These are phyloP conservation scores for Rubus parviflorus DNA, from an alignment of 306 rosid genomes.

Conservation along the genomic window DNA sequence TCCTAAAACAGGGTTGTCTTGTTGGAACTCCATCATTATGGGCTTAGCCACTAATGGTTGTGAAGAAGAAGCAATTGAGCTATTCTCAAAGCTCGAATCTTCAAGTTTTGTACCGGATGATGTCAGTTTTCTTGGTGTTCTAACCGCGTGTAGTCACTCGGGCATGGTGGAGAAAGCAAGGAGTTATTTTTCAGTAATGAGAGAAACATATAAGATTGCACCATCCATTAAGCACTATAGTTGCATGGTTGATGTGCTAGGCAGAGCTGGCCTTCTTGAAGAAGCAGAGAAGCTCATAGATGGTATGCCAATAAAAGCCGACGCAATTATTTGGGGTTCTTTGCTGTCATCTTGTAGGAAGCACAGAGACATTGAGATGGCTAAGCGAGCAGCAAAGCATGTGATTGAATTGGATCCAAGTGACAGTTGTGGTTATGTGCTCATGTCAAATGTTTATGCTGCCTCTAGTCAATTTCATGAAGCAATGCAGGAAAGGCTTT, in stretches of 20 bases:
- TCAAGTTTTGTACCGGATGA: constrained; percentile 50
- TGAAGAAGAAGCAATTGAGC: constrained; percentile 59
- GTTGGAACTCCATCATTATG: constrained; percentile 77
- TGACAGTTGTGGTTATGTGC: constrained; percentile 65
- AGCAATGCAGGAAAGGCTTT: constrained; percentile 60
- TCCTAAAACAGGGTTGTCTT: constrained; percentile 51
- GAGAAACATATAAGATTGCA: constrained; percentile 42
- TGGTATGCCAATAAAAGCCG: constrained; percentile 58
- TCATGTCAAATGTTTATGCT: constrained; percentile 72
- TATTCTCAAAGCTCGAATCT: constrained; percentile 59
- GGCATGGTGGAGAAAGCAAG: constrained; percentile 62
- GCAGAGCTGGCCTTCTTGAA: constrained; percentile 67
- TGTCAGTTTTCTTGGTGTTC: constrained; percentile 72
- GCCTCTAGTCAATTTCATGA: constrained; percentile 51
- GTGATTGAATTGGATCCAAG: constrained; percentile 58
- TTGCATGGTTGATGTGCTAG: constrained; percentile 76
- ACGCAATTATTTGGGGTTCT: constrained; percentile 82
- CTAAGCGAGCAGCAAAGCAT: constrained; percentile 57
- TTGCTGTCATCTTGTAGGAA: constrained; percentile 73
- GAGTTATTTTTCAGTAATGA: constrained; percentile 56
- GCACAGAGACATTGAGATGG: constrained; percentile 60
- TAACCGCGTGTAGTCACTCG: constrained; percentile 76
- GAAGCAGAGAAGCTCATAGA: constrained; percentile 71
- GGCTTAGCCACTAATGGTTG: constrained; percentile 77
- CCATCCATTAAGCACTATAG: constrained; percentile 76